These are phyloP conservation scores for Adansonia grandidieri DNA, from an alignment of 441 rosid species.

Conservation along the genomic window DNA sequence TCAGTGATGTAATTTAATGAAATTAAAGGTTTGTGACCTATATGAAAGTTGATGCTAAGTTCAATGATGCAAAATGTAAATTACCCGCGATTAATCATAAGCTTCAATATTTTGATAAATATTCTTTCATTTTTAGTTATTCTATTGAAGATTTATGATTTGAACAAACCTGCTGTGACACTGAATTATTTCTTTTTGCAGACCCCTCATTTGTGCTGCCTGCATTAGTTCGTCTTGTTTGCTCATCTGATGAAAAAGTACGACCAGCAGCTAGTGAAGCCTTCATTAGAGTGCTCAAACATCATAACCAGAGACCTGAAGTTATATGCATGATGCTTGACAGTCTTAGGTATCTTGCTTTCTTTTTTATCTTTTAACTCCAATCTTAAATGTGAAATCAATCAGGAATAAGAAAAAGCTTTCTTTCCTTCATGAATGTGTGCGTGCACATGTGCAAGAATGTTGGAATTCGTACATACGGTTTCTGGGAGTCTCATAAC, in stretches of 20 bases:
- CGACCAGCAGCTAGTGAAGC: slow-evolving; percentile 55
- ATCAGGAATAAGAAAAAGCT: neutral
- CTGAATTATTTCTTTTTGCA: slow-evolving; percentile 44
- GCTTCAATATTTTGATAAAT: neutral
- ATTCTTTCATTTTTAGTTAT: slow-evolving; percentile 18
- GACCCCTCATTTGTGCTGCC: slow-evolving; percentile 76
- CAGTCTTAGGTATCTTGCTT: slow-evolving; percentile 68
- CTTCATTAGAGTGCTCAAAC: slow-evolving; percentile 63
- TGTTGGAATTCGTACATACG: slow-evolving; percentile 1
- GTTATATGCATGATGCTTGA: slow-evolving; percentile 75
- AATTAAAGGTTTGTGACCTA: no score
- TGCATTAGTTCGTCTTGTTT: slow-evolving; percentile 55
- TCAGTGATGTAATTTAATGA: no score
- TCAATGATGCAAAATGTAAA: no score
- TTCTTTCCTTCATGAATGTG: slow-evolving; percentile 15
- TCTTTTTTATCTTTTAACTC: slow-evolving; percentile 2
- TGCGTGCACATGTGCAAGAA: slow-evolving; percentile 3
- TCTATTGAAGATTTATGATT: slow-evolving; percentile 22
- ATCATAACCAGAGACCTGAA: slow-evolving; percentile 64
- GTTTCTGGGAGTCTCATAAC: slow-evolving; percentile 1
- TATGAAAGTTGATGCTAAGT: no score
- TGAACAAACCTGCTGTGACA: slow-evolving; percentile 16
- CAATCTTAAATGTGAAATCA: neutral
- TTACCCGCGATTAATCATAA: neutral
- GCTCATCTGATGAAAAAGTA: slow-evolving; percentile 54